These are phyloP conservation scores for Sarcomyxa edulis DNA, from an alignment of 768 basidiomycete species.

Conservation along the genomic window DNA sequence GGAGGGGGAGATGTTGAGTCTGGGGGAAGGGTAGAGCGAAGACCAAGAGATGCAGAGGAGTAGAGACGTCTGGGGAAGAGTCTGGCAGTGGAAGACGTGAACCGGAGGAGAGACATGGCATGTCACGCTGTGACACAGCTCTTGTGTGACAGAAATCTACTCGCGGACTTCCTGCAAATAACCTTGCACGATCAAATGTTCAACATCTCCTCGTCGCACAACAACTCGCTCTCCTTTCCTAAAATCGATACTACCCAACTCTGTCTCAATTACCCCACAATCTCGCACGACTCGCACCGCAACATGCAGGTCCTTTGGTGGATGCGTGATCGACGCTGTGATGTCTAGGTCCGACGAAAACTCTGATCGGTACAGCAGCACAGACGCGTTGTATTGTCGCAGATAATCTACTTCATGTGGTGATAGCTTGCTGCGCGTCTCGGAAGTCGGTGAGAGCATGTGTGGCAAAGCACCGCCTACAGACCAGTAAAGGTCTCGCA, in stretches of 20 bases:
- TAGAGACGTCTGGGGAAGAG: slow-evolving; percentile 2
- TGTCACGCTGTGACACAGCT: slow-evolving; percentile 16
- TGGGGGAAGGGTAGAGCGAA: slow-evolving; percentile 28
- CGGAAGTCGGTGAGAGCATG: slow-evolving; percentile 48
- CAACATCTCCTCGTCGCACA: slow-evolving; percentile 84
- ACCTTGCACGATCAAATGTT: slow-evolving; percentile 91
- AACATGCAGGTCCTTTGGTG: slow-evolving; percentile 88
- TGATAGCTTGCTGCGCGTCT: slow-evolving; percentile 68
- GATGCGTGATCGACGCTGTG: slow-evolving; percentile 72
- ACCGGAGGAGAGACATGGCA: slow-evolving; percentile 1
- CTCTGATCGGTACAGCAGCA: slow-evolving; percentile 81
- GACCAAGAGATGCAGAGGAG: slow-evolving; percentile 20
- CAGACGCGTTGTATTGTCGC: slow-evolving; percentile 70
- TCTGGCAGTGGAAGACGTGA: slow-evolving; percentile 11
- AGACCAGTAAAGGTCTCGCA: slow-evolving; percentile 87
- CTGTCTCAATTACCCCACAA: slow-evolving; percentile 89
- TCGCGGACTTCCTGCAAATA: slow-evolving; percentile 79
- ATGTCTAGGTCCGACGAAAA: slow-evolving; percentile 87
- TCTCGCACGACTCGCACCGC: slow-evolving; percentile 83
- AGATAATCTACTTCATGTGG: slow-evolving; percentile 84
- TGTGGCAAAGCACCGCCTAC: slow-evolving; percentile 84
- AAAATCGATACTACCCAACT: slow-evolving; percentile 88
- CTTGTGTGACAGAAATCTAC: slow-evolving; percentile 12
- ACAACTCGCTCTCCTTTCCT: slow-evolving; percentile 86
- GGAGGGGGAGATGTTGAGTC: slow-evolving; percentile 25